Evolutionary conservation across 2,329 filamentous ascomycete species (phyloP), one percentile per base, ranked within the genome.

Genomic region (Phyllosticta ampelicida): DNA sequence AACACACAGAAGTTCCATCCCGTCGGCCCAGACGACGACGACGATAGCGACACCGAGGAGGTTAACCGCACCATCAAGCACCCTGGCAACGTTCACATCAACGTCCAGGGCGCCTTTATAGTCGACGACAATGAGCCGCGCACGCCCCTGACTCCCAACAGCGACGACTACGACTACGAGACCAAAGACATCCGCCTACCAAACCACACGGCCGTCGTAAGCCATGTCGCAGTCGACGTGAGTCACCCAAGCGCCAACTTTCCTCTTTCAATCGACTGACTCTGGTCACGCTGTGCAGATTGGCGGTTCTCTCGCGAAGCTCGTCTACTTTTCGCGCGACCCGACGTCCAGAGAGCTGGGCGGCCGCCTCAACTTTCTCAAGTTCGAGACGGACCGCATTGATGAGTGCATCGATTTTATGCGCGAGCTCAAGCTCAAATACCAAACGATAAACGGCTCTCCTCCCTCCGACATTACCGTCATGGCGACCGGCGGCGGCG

Each of bases 281-380:
- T 54, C 30, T 49, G 26, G 13, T 20, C 10, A 36, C 20, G 56
- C 51, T 48, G 36, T 23, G 19, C 70, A 96, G 89, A 97, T 99
- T 72, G 94, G 94, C 63, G 94, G 94, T 64, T 95, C 91, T 16
- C 79, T 99, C 30, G 91, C 90, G 63, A 99, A 99, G 76, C 83
- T 99, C 51, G 94, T 99, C 61, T 99, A 96, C 77, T 97, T 97
- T 70, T 94, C 91, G 18, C 87, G 89, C 63, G 94, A 97, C 73
- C 82, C 87, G 49, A 82, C 87, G 68, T 87, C 86, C 11, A 82
- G 80, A 26, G 87, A 91, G 65, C 85, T 87, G 54, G 94, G 94
- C 58, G 94, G 94, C 58, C 85, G 94, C 21, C 79, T 99, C 56
- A 96, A 96, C 73, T 99, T 99, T 70, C 81, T 95, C 67, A 95